Evolutionary conservation across 1,284 basidiomycete genomes (phyloP), one percentile per base, ranked within the genome.

Genomic region (Coniferiporia sulphurascens): DNA sequence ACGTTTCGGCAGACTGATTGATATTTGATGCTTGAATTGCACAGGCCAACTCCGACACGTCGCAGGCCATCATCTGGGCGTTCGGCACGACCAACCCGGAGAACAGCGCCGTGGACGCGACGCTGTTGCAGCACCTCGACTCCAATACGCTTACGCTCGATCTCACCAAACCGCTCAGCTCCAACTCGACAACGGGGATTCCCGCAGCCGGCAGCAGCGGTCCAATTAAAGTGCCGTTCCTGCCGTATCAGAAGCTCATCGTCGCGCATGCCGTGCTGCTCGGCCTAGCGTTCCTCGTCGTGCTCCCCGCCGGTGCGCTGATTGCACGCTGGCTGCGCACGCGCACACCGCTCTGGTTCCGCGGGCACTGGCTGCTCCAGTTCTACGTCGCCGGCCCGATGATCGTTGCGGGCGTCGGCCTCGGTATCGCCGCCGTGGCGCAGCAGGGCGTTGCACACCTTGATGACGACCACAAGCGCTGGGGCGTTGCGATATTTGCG

Each of bases 221-320:
- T 36, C 52, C 48, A 19, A 48, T 58, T 13, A 43, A 58, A 61
- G 54, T 36, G 12, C 72, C 74, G 21, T 64, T 73, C 19, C 65
- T 67, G 50, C 70, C 70, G 4, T 77, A 73, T 61, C 74, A 80
- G 66, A 72, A 74, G 60, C 63, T 76, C 52, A 72, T 85, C 38
- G 67, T 85, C 48, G 79, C 82, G 0, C 85, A 86, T 69, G 83
- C 77, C 1, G 71, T 80, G 35, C 72, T 83, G 59, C 80, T 77
- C 49, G 72, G 73, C 5, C 55, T 83, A 27, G 85, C 80, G 0
- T 85, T 85, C 65, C 71, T 87, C 59, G 50, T 87, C 6, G 69
- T 88, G 38, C 72, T 87, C 0, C 86, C 87, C 2, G 67, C 73
- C 19, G 86, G 84, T 4, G 80, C 79, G 1, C 71, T 89, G 35